Conservation (phyloP, 1,139 yeast species). For the Wickerhamomyces sp. region DNA sequence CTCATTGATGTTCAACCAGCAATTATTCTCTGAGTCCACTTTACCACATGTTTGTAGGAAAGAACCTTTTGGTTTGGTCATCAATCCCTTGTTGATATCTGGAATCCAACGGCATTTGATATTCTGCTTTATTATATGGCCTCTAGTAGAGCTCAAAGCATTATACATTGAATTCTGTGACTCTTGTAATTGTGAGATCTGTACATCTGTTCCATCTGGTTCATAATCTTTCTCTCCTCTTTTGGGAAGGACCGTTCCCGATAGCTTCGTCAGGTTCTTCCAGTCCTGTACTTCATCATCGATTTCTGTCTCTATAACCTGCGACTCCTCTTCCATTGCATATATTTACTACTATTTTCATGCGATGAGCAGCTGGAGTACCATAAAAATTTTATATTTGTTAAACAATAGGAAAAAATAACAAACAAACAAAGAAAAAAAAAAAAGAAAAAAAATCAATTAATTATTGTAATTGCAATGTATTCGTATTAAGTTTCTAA, state of each 20-base stretch:
- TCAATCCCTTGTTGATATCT: slow-evolving; percentile 37
- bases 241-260: slow-evolving; percentile 40
- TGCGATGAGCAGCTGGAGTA: neutral
- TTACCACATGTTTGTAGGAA: slow-evolving; percentile 72
- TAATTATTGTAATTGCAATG: too few relatives aligned
- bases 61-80: slow-evolving; percentile 64
- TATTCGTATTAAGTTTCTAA: too few relatives aligned
- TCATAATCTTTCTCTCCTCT: slow-evolving; percentile 86
- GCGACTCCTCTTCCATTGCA: slow-evolving; percentile 4
- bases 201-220: slow-evolving; percentile 73
- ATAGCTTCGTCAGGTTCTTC: slow-evolving; percentile 34
- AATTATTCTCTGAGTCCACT: slow-evolving; percentile 43
- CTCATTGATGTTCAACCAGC: slow-evolving; percentile 61
- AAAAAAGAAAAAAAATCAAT: too few relatives aligned
- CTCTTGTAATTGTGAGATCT: slow-evolving; percentile 43
- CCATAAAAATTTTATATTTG: too few relatives aligned
- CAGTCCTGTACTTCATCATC: slow-evolving; percentile 75
- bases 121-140: slow-evolving; percentile 48
- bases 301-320: slow-evolving; percentile 8
- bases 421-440: too few relatives aligned
- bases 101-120: slow-evolving; percentile 46
- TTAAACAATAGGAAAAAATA: too few relatives aligned
- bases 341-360: too few relatives aligned
- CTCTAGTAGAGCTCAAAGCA: slow-evolving; percentile 58
- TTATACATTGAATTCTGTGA: slow-evolving; percentile 71